Conservation (phyloP, 805 yeast genomes). For the Candida takata region DNA sequence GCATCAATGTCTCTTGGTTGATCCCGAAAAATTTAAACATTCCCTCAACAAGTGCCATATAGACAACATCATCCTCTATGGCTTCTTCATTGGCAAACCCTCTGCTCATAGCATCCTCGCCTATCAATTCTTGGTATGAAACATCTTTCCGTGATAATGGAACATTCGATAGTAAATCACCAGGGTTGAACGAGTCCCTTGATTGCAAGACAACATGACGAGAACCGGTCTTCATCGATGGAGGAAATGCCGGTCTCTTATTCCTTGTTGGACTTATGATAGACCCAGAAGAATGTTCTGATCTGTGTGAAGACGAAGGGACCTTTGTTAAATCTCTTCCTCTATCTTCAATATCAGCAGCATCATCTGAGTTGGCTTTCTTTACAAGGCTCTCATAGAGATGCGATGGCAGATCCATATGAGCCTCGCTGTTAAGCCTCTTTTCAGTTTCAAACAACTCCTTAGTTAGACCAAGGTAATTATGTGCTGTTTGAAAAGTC, state of each 20-base stretch:
- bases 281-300: slow-evolving; percentile 6
- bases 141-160: slow-evolving; percentile 45
- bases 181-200: slow-evolving; percentile 62
- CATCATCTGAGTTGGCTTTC: slow-evolving; percentile 27
- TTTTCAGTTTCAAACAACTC: slow-evolving; percentile 77
- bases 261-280: slow-evolving; percentile 9
- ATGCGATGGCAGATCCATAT: slow-evolving; percentile 54
- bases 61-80: slow-evolving; percentile 58
- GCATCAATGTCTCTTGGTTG: slow-evolving; percentile 30
- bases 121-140: background rate
- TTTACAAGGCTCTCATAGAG: slow-evolving; percentile 51
- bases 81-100: slow-evolving; percentile 37
- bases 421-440: slow-evolving; percentile 44
- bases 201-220: slow-evolving; percentile 47
- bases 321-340: slow-evolving; percentile 8
- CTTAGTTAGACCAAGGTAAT: slow-evolving; percentile 74
- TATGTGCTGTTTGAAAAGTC: slow-evolving; percentile 84
- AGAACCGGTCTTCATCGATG: slow-evolving; percentile 23
- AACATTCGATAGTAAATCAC: slow-evolving; percentile 77
- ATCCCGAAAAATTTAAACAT: slow-evolving; percentile 66
- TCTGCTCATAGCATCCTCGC: slow-evolving; percentile 4
- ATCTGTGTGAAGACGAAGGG: slow-evolving; percentile 4
- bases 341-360: slow-evolving; percentile 4
- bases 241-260: slow-evolving; percentile 12
- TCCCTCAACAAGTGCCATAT: slow-evolving; percentile 63